phyloP scores from a whole-genome alignment of 1,139 yeast species.

The Nakaseomyces bracarensis region DNA sequence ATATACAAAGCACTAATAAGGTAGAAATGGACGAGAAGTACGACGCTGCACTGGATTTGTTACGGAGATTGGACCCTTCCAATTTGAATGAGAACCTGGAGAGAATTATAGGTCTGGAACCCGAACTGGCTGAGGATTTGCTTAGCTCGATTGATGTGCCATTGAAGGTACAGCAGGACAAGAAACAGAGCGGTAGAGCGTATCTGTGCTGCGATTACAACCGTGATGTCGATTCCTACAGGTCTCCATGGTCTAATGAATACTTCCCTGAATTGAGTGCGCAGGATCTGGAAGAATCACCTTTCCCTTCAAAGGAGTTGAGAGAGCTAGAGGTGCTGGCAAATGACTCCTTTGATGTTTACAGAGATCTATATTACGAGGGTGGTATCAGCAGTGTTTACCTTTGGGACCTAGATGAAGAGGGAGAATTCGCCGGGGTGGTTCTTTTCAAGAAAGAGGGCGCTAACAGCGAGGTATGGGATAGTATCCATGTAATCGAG shows the following conservation, averaged over 20 bases:
- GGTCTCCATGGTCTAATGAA: constrained; percentile 86
- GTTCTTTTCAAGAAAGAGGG: constrained; percentile 66
- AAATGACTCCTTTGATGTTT: constrained; percentile 86
- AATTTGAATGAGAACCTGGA: constrained; percentile 54
- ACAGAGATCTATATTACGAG: constrained; percentile 88
- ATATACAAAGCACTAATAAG: no score
- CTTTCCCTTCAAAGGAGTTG: constrained; percentile 59
- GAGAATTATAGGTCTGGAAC: constrained; percentile 64
- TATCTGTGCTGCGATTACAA: constrained; percentile 89
- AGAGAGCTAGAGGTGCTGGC: constrained; percentile 73
- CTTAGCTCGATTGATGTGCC: constrained; percentile 87
- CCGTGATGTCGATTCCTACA: constrained; percentile 84
- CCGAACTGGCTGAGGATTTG: constrained; percentile 81
- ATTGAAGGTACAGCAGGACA: constrained; percentile 50
- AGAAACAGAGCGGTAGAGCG: constrained; percentile 40
- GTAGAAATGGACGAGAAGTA: constrained; percentile 35
- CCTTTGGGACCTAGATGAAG: constrained; percentile 64
- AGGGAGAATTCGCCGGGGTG: constrained; percentile 76
- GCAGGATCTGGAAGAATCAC: constrained; percentile 55
- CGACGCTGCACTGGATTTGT: constrained; percentile 81
- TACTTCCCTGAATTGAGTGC: constrained; percentile 56
- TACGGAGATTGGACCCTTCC: constrained; percentile 80
- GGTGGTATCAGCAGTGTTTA: constrained; percentile 90
- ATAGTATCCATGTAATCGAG: constrained; percentile 87
- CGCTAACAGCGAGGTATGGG: constrained; percentile 49